Base-by-base conservation (phyloP, 345 rosid genomes). In the Kandelia obovata region DNA sequence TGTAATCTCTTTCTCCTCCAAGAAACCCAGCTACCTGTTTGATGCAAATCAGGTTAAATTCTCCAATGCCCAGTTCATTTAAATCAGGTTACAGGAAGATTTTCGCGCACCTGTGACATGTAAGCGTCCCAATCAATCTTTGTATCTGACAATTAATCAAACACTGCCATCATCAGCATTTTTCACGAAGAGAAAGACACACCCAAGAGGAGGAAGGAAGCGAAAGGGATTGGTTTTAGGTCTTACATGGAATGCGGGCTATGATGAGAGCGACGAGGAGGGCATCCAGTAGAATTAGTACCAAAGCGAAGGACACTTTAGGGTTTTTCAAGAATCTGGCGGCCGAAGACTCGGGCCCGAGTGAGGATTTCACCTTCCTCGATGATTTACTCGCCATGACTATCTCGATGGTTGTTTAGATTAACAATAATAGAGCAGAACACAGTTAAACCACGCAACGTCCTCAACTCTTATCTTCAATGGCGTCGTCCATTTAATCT, bases 71-170 rank as follows among this genome's bases (percentile, higher is more conserved):
- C 47, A 58, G 27, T 73, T 57, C 52, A 10, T 64, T 61, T 65
- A 57, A n/a, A 62, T 64, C 8, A 53, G 23, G 23, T 23, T 5
- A 52, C 23, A 53, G 4, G 27, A 53, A 53, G 25, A 53, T 7
- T 56, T 10, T 56, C 17, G 51, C 64, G 55, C 64, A 92, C 98
- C 97, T 94, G 97, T 65, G 96, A 87, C 96, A 94, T 91, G 80
- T 94, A 91, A 53, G 97, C 98, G 77, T 94, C 98, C 98, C 97
- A 91, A 68, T 94, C 98, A 76, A 94, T 94, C 89, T 91, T 94
- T 62, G 96, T 94, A 81, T 94, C 98, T 91, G 89, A 53, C 26
- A 64, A 66, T 23, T 6, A 58, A 62, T 32, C 51, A 75, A 66
- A 16, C 1, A 20, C 31, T 61, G 2, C 13, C 21, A 46, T 58